A percentile compares a stretch with the other conserved stretches of the same genome.
Evolutionary conservation across 805 yeast genomes (phyloP).

Genomic region (Spathaspora passalidarum): DNA sequence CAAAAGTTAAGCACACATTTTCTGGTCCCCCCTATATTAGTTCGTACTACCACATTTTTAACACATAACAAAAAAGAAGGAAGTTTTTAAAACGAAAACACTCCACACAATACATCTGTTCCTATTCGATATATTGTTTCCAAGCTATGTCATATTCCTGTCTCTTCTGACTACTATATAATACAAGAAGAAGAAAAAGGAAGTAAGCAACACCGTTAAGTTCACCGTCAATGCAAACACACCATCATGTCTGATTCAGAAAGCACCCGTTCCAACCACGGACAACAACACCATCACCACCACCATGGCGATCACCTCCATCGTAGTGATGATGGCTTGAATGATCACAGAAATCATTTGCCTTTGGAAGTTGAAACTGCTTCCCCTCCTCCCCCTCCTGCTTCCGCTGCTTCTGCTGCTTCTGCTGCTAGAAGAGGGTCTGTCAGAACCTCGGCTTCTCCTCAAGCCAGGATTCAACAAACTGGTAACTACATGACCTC

Average conservation of each 20-base stretch:
- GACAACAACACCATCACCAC: not conserved
- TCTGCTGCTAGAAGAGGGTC: slow-evolving; percentile 14
- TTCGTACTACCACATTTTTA: no score
- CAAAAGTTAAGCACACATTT: no score
- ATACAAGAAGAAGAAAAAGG: not conserved
- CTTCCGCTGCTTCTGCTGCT: slow-evolving; percentile 11
- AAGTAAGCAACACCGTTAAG: not conserved
- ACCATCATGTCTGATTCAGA: slow-evolving; percentile 39
- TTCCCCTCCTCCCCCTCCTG: no score
- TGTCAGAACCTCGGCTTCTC: not conserved
- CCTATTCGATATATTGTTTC: no score
- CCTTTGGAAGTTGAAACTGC: slow-evolving; percentile 16
- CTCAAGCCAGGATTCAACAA: not conserved
- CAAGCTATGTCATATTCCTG: no score
- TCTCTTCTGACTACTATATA: not conserved
- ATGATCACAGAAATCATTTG: slow-evolving; percentile 39
- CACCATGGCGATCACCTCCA: not conserved
- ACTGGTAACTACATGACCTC: slow-evolving; percentile 10
- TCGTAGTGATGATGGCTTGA: slow-evolving; percentile 28
- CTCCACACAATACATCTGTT: no score
- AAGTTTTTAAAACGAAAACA: no score
- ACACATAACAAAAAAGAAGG: no score
- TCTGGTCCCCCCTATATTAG: no score
- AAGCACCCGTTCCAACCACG: slow-evolving; percentile 20
- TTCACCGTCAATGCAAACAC: not conserved